Percentiles rank a stretch among this genome's conserved stretches.
phyloP scores from a whole-genome alignment of 495 filamentous ascomycete species.

The Podospora pseudoanserina region DNA sequence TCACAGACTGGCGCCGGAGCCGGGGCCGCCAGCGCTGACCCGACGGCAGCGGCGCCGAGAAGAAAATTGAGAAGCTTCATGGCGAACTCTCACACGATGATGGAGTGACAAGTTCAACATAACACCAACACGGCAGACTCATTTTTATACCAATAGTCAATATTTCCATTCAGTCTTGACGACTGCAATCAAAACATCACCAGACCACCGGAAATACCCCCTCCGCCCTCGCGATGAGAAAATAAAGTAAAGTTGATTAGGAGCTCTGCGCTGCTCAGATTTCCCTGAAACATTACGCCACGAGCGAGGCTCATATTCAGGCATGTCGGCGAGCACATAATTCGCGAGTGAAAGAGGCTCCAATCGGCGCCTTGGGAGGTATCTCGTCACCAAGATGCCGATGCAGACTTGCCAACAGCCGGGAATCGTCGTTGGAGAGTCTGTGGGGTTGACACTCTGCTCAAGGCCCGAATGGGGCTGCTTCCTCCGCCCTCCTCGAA shows the following conservation, averaged over 20 bases:
- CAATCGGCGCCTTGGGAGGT: neutral
- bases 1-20: constrained; percentile 11
- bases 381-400: neutral
- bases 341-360: neutral
- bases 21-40: constrained; percentile 34
- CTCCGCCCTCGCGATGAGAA: constrained; percentile 23
- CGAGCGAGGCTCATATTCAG: constrained; percentile 1
- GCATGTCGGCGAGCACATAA: neutral
- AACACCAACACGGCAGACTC: neutral
- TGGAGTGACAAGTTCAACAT: neutral
- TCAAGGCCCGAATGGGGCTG: constrained; percentile 11
- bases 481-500: constrained; percentile 21
- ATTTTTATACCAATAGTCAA: neutral
- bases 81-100: neutral
- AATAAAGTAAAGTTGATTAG: constrained; percentile 20
- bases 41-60: constrained; percentile 30
- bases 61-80: constrained; percentile 42
- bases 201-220: constrained; percentile 20
- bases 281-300: neutral
- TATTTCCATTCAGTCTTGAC: neutral
- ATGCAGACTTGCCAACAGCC: constrained; percentile 12
- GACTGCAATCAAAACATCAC: constrained; percentile 10
- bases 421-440: constrained; percentile 5
- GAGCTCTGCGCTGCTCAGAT: neutral
- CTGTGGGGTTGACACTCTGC: constrained; percentile 7